Conservation (phyloP, 2,329 filamentous ascomycete genomes). For the Scedosporium apiospermum region DNA sequence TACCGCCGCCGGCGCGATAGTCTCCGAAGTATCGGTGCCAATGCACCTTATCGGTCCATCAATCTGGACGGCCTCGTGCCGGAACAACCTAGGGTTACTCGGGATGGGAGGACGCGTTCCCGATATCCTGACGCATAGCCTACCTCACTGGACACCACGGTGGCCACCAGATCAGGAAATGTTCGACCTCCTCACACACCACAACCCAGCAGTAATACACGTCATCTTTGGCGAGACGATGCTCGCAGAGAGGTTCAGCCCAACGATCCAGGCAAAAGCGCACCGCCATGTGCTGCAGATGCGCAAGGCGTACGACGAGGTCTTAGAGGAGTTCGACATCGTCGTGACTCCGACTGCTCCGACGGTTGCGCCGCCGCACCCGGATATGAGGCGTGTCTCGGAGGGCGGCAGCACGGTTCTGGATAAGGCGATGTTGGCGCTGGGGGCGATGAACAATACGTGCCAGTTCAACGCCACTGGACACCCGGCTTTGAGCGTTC, state of each 20-base stretch:
- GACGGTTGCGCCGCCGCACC: conserved; percentile 32
- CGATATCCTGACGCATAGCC: background rate
- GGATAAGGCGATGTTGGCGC: conserved; percentile 30
- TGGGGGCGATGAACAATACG: conserved; percentile 35
- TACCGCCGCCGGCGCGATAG: conserved; percentile 28
- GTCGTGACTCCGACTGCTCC: conserved; percentile 37
- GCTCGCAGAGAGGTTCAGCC: conserved; percentile 18
- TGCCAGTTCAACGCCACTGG: conserved; percentile 40
- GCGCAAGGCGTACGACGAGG: conserved; percentile 35
- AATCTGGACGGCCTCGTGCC: conserved; percentile 36
- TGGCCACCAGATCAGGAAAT: conserved; percentile 25
- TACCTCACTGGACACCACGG: conserved; percentile 19
- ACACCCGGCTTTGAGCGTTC: conserved; percentile 38
- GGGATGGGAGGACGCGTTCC: background rate
- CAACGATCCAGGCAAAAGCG: conserved; percentile 30
- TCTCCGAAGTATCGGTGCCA: conserved; percentile 34
- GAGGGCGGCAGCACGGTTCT: conserved; percentile 18
- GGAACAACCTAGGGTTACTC: conserved; percentile 19
- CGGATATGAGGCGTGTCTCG: conserved; percentile 11
- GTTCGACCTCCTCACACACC: conserved; percentile 30
- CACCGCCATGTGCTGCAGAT: conserved; percentile 35
- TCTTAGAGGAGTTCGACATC: conserved; percentile 32
- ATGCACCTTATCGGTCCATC: conserved; percentile 33
- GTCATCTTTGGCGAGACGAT: conserved; percentile 28
- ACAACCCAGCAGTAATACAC: conserved; percentile 35